Base-by-base conservation (phyloP, 345 rosid genomes). In the Sisymbrium irio region DNA sequence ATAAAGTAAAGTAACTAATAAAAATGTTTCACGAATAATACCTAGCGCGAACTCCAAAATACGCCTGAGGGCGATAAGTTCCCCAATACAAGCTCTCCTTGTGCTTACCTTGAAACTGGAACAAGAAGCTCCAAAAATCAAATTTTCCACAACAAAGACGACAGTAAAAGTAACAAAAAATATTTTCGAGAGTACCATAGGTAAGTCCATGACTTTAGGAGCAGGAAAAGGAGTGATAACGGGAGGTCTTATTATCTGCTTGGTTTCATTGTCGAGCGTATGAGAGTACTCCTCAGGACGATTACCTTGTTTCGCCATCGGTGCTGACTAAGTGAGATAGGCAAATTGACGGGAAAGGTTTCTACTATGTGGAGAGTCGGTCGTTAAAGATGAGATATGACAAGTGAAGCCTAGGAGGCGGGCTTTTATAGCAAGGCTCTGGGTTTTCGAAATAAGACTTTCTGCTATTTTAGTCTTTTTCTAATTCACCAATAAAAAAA, bases 11-110 rank as follows among this genome's bases (percentile, higher is more conserved):
- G 4, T 1, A 11, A 27, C 45, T 36, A 51, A 45, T 44, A n/a
- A 44, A 15, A 28, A 47, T 2, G 27, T 47, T 19, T 28, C 14
- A 3, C 6, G 25, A 17, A 17, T 7, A 8, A 20, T 55, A 90
- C 97, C 97, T 93, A 6, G 93, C 90, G 4, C 97, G 95, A 74
- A 93, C 80, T 40, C 98, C 98, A 35, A 93, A 79, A 79, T 93
- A 89, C 79, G 85, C 85, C 47, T 88, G 86, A 82, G 98, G 92
- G n/a, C 96, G 86, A 69, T 88, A 93, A 3, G 96, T 89, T 75
- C 91, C 98, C 98, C 98, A 86, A 54, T 93, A 87, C 70, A 90
- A 85, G 82, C 89, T 84, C 80, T 90, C 88, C 63, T 73, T 85
- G 28, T 90, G 98, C n/a, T n/a, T n/a, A 15, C 92, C 96, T 83